Conservation (phyloP, 108 stramenopile genomes). For the Mayamaea pseudoterrestris region DNA sequence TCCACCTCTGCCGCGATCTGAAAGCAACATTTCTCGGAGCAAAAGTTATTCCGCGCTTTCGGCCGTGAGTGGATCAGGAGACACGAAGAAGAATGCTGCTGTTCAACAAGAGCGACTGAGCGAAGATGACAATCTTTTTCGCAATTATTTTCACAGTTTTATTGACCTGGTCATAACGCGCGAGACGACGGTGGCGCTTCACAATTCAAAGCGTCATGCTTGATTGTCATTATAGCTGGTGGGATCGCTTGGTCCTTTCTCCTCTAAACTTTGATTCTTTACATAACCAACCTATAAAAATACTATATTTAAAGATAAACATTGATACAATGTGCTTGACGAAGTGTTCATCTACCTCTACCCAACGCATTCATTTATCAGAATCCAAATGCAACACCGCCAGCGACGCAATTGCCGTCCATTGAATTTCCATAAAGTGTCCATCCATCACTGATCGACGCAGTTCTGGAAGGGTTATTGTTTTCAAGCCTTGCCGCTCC, state of each 20-base stretch:
- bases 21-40: constrained; percentile 14
- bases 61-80: no score
- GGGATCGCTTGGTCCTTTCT: no score
- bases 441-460: constrained; percentile 28
- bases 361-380: neutral
- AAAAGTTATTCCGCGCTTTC: constrained; percentile 33
- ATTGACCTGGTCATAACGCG: constrained; percentile 62
- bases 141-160: constrained; percentile 63
- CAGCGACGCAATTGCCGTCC: constrained; percentile 67
- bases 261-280: neutral
- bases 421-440: constrained; percentile 69
- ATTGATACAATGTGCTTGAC: neutral
- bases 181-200: constrained; percentile 27
- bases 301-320: no score
- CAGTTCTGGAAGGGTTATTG: constrained; percentile 34
- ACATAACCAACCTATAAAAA: constrained; percentile 1
- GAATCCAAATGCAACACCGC: constrained; percentile 39
- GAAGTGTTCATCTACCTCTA: neutral
- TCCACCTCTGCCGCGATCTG: constrained; percentile 1
- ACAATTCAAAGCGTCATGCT: constrained; percentile 1
- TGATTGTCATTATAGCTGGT: no score
- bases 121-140: constrained; percentile 42
- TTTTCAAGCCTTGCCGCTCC: constrained; percentile 37
- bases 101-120: no score
- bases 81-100: no score